These are phyloP conservation scores for Priceomyces haplophilus DNA, from an alignment of 805 yeast species.

Conservation along the genomic window DNA sequence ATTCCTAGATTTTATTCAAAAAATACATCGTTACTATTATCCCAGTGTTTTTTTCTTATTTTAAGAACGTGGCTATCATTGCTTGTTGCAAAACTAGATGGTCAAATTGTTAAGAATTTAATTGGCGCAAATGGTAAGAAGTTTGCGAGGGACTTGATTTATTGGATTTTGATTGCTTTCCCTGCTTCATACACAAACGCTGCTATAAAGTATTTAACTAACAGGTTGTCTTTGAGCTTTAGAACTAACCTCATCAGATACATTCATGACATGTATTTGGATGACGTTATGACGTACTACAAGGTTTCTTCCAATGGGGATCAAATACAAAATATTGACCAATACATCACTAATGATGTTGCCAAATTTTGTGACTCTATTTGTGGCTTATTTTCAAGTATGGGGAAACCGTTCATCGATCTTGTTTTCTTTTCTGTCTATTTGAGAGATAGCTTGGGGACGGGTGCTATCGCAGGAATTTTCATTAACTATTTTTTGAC, in stretches of 20 bases:
- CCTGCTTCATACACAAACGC: constrained; percentile 94
- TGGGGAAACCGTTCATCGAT: constrained; percentile 91
- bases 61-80: constrained; percentile 85
- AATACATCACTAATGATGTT: constrained; percentile 82
- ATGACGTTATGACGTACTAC: constrained; percentile 76
- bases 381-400: constrained; percentile 77
- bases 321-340: constrained; percentile 67
- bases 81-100: constrained; percentile 84
- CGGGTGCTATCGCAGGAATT: constrained; percentile 80
- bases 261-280: constrained; percentile 86
- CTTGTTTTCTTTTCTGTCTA: constrained; percentile 79
- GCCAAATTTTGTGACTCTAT: constrained; percentile 76
- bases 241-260: constrained; percentile 81
- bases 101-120: constrained; percentile 85
- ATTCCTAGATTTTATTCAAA: constrained; percentile 72
- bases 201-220: constrained; percentile 77
- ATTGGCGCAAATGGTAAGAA: constrained; percentile 76
- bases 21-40: constrained; percentile 59
- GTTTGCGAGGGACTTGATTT: constrained; percentile 71
- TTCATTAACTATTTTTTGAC: constrained; percentile 77
- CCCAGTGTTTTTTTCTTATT: constrained; percentile 72
- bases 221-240: constrained; percentile 75
- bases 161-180: constrained; percentile 87
- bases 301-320: constrained; percentile 63
- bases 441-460: constrained; percentile 80